Conservation (phyloP, 2,329 filamentous ascomycete genomes). For the Rutstroemia sp. region DNA sequence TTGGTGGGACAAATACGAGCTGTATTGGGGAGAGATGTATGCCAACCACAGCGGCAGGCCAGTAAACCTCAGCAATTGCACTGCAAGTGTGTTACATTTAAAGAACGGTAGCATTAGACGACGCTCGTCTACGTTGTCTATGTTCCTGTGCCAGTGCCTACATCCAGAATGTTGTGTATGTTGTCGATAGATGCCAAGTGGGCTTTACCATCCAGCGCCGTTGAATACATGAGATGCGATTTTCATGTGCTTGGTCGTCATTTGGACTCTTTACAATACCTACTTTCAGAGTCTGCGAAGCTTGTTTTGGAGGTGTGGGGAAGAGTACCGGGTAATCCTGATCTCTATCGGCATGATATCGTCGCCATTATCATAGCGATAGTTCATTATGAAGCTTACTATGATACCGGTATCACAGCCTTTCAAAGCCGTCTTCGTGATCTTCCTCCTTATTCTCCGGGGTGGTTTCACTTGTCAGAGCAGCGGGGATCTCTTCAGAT, state of each 20-base stretch:
- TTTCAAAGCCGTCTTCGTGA: slow-evolving; percentile 10
- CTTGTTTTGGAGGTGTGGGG: background rate
- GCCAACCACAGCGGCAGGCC: slow-evolving; percentile 24
- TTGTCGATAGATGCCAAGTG: slow-evolving; percentile 17
- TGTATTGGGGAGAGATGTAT: slow-evolving; percentile 29
- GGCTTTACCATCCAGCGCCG: slow-evolving; percentile 16
- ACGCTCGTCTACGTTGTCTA: slow-evolving; percentile 32
- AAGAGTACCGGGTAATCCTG: slow-evolving; percentile 29
- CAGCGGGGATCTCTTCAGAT: background rate
- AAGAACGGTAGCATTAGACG: slow-evolving; percentile 10
- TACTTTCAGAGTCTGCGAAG: background rate
- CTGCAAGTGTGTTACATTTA: background rate
- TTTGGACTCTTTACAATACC: slow-evolving; percentile 30
- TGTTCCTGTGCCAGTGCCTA: slow-evolving; percentile 36
- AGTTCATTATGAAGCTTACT: slow-evolving; percentile 18
- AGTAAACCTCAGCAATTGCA: slow-evolving; percentile 22
- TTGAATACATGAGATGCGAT: slow-evolving; percentile 32
- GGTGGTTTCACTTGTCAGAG: background rate
- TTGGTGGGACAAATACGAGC: slow-evolving; percentile 44
- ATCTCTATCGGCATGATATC: slow-evolving; percentile 36
- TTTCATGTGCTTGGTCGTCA: slow-evolving; percentile 36
- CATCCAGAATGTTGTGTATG: slow-evolving; percentile 30
- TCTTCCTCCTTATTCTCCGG: background rate
- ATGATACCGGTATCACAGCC: slow-evolving; percentile 17
- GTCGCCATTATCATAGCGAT: slow-evolving; percentile 35